Evolutionary conservation across 352 stramenopile species (phyloP), one percentile per base, ranked within the genome.

Genomic region (Globisporangium abappressorium): DNA sequence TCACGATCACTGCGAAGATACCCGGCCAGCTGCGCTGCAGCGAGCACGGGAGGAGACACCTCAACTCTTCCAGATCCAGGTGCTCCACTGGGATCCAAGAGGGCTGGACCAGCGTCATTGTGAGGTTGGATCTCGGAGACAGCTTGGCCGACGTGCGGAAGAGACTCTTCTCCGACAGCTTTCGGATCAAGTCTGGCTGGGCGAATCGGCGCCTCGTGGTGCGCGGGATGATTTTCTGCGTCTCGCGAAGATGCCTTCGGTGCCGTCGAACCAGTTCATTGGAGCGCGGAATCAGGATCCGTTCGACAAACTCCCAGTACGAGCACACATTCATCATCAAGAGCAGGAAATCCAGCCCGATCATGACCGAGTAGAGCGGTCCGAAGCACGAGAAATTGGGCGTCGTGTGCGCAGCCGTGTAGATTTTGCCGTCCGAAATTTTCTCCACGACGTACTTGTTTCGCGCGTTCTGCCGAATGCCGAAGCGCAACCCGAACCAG

Each of bases 11-110:
- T 14, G 82, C 65, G 3, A 79, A 58, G 15, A 79, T 72, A 2
- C 78, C 67, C 3, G 73, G 72, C 7, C 74, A 61, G 53, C 76
- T 88, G 60, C 80, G 80, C 41, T 78, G 74, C 5, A 91, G 65
- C 6, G 79, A 82, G n/a, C 70, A 78, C 2, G 73, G 30, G 15
- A 71, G 66, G 26, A 68, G 66, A 18, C 36, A 28, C 24, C 38
- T 51, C 46, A 56, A 61, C 70, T 70, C 65, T 5, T 60, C 14
- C 9, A 55, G 12, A 11, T 70, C 65, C 15, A 70, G 49, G n/a
- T 70, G 57, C 34, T 70, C 57, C 15, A 62, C 46, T 6, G 65
- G 65, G 4, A 70, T 54, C 65, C 65, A 70, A 14, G 65, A 70
- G 12, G 49, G 65, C 58, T 65, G 65, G 1, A 41, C 22, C 9